These are phyloP conservation scores for Phlebiopsis flavidoalba DNA, from an alignment of 768 basidiomycete species.

Conservation along the genomic window DNA sequence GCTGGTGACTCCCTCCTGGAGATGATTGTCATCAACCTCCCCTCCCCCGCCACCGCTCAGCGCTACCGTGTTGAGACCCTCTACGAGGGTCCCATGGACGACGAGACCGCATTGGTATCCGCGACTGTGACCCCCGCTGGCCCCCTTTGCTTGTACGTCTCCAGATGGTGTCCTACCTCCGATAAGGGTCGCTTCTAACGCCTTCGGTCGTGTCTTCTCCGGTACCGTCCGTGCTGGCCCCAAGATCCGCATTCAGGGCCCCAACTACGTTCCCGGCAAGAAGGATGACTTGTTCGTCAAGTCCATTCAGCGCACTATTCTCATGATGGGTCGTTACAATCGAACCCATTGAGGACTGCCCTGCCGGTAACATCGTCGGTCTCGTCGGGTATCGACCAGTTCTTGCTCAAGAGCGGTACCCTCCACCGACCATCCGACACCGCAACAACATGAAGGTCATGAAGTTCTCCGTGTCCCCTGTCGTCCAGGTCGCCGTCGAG, in stretches of 20 bases:
- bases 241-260: slow-evolving; percentile 98
- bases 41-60: slow-evolving; percentile 95
- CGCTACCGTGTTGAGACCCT: slow-evolving; percentile 98
- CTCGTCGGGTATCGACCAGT: slow-evolving; percentile 99
- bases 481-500: slow-evolving; percentile 98
- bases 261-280: slow-evolving; percentile 97
- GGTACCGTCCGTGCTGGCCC: slow-evolving; percentile 96
- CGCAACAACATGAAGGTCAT: slow-evolving; percentile 99
- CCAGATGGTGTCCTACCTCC: slow-evolving; percentile 51
- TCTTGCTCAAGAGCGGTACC: slow-evolving; percentile 98
- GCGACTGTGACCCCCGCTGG: slow-evolving; percentile 94
- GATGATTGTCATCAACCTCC: slow-evolving; percentile 99
- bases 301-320: slow-evolving; percentile 95
- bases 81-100: slow-evolving; percentile 99
- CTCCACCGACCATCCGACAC: slow-evolving; percentile 97
- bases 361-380: slow-evolving; percentile 97
- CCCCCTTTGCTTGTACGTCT: slow-evolving; percentile 99
- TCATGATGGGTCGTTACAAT: slow-evolving; percentile 99
- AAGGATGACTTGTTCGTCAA: slow-evolving; percentile 98
- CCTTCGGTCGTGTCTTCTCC: slow-evolving; percentile 99
- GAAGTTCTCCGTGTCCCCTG: slow-evolving; percentile 99
- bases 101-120: slow-evolving; percentile 98
- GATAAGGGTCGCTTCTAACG: slow-evolving; percentile 96
- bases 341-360: slow-evolving; percentile 99
- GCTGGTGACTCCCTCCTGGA: slow-evolving; percentile 98